Base-by-base conservation (phyloP, 768 basidiomycete genomes). In the Mycena indigotica region DNA sequence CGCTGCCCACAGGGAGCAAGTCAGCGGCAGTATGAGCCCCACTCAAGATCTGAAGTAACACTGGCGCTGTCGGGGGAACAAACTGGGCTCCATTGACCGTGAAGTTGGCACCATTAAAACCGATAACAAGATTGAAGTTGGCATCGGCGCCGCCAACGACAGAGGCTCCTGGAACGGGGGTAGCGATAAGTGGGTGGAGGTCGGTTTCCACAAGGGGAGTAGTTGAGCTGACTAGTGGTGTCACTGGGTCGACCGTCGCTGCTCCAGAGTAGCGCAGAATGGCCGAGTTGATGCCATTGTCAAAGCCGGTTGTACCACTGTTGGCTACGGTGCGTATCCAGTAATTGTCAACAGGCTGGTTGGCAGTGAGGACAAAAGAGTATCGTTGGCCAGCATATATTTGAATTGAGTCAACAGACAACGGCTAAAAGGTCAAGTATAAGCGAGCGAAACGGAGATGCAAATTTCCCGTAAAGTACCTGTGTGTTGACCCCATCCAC, bases 231-330 rank as follows among this genome's bases (percentile, higher is more conserved):
- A 6, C 46, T 5, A 21, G 8, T 5, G 15, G 6, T 21, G 74
- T 76, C 16, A 54, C 52, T 0, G 73, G 65, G 16, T 59, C 58
- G 17, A 16, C 3, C 15, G 16, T 16, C 30, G 12, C 5, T 2
- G 84, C 83, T 15, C 78, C 79, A 1, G 30, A 63, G 55, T 85
- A 85, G 40, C 81, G 74, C 44, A 85, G 65, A 54, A 86, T 83
- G 5, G 81, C 84, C 30, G 73, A 73, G 65, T 81, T 83, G 57
- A 77, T 70, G 5, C 75, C 76, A 16, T 67, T 69, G 0, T 57
- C 63, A 51, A 78, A 79, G 6, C 64, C 73, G 16, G 69, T 50
- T 4, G 46, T 57, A 1, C 71, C 60, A 29, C 57, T 67, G 53
- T 39, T 66, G 41, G n/a, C 70, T 12, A 56, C 52, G 6, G 65